Percentiles rank a stretch among this genome's conserved stretches.
These are phyloP conservation scores for Henckelia pumila DNA, from an alignment of 257 asterid species.

Conservation along the genomic window DNA sequence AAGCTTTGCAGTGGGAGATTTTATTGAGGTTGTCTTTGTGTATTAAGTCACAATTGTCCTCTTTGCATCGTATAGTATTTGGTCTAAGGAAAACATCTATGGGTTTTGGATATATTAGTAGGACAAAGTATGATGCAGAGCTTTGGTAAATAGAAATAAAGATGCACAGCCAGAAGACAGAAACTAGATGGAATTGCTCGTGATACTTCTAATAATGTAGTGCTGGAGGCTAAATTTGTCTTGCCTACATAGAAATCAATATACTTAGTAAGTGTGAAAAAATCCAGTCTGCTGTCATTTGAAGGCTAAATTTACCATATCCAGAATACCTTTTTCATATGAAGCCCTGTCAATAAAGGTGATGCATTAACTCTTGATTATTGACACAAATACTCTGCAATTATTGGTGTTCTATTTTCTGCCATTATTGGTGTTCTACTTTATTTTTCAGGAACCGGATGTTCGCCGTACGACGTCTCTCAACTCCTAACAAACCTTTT, in stretches of 20 bases:
- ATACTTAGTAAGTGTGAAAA: background rate
- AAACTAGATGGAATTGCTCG: constrained; percentile 4
- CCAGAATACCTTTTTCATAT: background rate
- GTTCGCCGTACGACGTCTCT: background rate
- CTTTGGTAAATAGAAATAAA: background rate
- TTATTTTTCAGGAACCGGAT: no score
- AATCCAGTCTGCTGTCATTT: background rate
- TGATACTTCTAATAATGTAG: background rate
- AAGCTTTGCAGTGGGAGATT: constrained; percentile 22
- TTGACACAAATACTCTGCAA: background rate
- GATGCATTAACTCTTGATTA: background rate
- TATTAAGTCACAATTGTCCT: constrained; percentile 20
- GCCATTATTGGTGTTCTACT: background rate
- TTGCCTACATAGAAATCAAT: background rate
- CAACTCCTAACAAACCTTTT: background rate
- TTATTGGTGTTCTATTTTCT: background rate
- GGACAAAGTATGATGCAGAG: constrained; percentile 6
- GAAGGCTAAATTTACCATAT: background rate
- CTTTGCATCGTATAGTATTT: background rate
- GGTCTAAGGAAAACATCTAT: constrained; percentile 17
- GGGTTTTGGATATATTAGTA: constrained; percentile 18
- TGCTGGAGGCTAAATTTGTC: background rate
- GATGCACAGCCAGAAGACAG: constrained; percentile 1
- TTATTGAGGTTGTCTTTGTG: constrained; percentile 28
- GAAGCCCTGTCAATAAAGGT: background rate